Base-by-base conservation (phyloP, 2,329 filamentous ascomycete species). In the Verticillium zaregamsianum region DNA sequence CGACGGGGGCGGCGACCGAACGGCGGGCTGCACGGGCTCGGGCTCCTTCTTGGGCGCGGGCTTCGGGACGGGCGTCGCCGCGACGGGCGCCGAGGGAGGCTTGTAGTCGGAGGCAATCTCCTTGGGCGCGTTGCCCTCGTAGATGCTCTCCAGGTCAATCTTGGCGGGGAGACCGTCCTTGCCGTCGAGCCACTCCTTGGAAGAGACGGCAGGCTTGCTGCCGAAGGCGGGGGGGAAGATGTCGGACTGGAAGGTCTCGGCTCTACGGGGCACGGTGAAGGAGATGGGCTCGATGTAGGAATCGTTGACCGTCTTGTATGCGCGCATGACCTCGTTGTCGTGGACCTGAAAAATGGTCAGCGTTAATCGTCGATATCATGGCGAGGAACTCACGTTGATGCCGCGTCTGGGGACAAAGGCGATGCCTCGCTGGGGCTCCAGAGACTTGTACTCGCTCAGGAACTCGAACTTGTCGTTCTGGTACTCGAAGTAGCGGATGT, bases 401-500 rank as follows among this genome's bases (percentile, higher is more conserved):
- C 94, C 95, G 66, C 95, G 91, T 78, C 96, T 94, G 59, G 95
- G 95, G 73, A 98, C 78, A 77, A 99, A 98, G 37, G 92, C 95
- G 69, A 99, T 85, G 69, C 95, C 95, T 73, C 95, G 88, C 79
- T 99, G 95, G 35, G 95, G 94, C 67, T 99, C 95, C 45, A 83
- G 81, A n/a, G 95, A 98, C 79, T 97, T 97, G 84, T 98, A 95
- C 76, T 98, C 94, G 66, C 93, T 96, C 60, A 99, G 81, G 77
- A 91, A 97, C 78, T 99, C 94, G 73, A 99, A 97, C 78, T 97
- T 97, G 83, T 98, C 94, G 78, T 98, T 96, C 74, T 96, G 91
- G 72, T 96, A 96, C 78, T 99, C 95, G 76, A 91, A 99, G 83
- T 99, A 99, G 66, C 95, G 93, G 73, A 99, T 99, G 78, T 99